Base-by-base conservation (phyloP, 371 early-diverging fungal species). In the Fennellomyces sp. region DNA sequence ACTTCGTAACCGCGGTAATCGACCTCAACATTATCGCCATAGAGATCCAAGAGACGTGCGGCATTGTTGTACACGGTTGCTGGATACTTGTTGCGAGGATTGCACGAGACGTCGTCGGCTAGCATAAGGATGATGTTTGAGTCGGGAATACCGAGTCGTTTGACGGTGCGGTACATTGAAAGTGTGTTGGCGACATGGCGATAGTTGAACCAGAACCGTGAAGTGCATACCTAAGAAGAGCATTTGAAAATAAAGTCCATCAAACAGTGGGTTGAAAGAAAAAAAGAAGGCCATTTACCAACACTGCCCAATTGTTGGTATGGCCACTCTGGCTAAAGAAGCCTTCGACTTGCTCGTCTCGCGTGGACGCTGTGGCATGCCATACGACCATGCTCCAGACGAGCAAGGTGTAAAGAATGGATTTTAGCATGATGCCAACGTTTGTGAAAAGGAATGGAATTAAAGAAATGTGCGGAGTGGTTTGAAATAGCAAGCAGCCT, bases 1-100 rank as follows among this genome's bases (percentile, higher is more conserved):
- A 98, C 98, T 63, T 98, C 97, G 72, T 97, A 97, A 10, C 98
- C 98, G 39, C 97, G 83, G 72, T 97, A 98, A 69, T 98, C 98
- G 1, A 98, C 98, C 70, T 97, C 97, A 31, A 97, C 90, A 63
- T 96, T 94, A 42, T 91, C 86, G 25, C 97, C 97, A 64, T 97
- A 97, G 7, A 98, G 72, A 69, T 98, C 97, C 21, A 95, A 66
- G 21, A 80, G 65, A 15, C 91, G 82, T 7, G 81, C 86, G 12
- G 90, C 90, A 75, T 94, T 94, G 69, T 96, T 95, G 77, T 87
- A 97, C 0, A 97, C 96, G 0, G 94, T 91, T 2, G 92, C 98
- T 0, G 97, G 96, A 61, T 88, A 89, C 57, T 83, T 83, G 72
- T 97, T 98, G 55, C 98, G 86, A 2, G 97, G 82, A 70, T 98